These are phyloP conservation scores for Globisporangium emineosum DNA, from an alignment of 352 stramenopile genomes.

Conservation along the genomic window DNA sequence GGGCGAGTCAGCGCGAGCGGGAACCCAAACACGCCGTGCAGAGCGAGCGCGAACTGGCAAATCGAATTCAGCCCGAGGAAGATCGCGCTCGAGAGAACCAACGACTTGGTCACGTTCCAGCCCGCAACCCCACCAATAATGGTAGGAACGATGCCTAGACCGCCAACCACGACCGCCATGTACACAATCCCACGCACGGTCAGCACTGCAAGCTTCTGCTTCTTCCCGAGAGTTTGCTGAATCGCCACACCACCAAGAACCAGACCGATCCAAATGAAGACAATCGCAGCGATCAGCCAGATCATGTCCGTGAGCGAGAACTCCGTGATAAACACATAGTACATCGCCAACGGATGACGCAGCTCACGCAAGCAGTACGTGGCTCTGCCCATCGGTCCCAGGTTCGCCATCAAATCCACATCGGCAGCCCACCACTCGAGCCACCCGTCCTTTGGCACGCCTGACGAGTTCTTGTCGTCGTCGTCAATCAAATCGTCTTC, in stretches of 20 bases:
- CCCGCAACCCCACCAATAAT: constrained; percentile 48
- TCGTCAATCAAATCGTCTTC: constrained; percentile 33
- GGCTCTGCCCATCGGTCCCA: constrained; percentile 62
- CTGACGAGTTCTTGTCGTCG: constrained; percentile 28
- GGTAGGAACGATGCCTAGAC: constrained; percentile 49
- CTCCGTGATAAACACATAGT: constrained; percentile 77
- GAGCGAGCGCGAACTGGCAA: constrained; percentile 65
- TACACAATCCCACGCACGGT: constrained; percentile 65
- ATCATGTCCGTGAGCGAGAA: constrained; percentile 49
- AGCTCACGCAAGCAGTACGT: constrained; percentile 82
- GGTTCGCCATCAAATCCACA: constrained; percentile 63
- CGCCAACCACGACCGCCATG: constrained; percentile 65
- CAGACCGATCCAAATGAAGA: constrained; percentile 44
- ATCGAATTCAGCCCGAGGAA: constrained; percentile 71
- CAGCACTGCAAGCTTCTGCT: constrained; percentile 59
- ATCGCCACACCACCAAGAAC: constrained; percentile 50
- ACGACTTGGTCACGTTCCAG: constrained; percentile 63
- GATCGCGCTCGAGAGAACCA: constrained; percentile 66
- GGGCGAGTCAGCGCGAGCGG: constrained; percentile 66
- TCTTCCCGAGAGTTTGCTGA: constrained; percentile 43
- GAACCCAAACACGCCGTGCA: constrained; percentile 64
- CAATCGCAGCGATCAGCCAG: constrained; percentile 49
- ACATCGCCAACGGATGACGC: constrained; percentile 74
- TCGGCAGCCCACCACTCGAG: constrained; percentile 73
- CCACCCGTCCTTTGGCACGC: constrained; percentile 66